phyloP scores from a whole-genome alignment of 2,329 filamentous ascomycete species.

The Nigrospora sphaerica region DNA sequence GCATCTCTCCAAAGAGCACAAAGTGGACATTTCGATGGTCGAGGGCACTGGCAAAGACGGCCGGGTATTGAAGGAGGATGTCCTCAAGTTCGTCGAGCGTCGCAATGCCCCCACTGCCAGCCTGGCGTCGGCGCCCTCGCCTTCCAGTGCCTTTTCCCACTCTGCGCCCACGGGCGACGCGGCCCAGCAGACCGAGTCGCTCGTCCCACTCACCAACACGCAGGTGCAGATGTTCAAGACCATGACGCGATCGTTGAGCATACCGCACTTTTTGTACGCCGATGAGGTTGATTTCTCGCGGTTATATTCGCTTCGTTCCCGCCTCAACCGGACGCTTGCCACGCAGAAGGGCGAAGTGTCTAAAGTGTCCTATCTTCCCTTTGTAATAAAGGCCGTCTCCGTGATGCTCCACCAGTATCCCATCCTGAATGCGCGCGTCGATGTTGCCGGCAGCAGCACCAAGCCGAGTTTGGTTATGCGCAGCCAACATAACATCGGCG shows the following conservation, averaged over 20 bases:
- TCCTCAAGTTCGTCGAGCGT: constrained; percentile 61
- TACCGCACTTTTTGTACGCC: constrained; percentile 93
- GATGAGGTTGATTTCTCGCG: constrained; percentile 80
- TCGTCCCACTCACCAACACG: constrained; percentile 64
- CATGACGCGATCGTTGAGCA: constrained; percentile 86
- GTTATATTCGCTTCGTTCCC: constrained; percentile 64
- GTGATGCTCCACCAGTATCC: constrained; percentile 76
- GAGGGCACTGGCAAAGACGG: constrained; percentile 85
- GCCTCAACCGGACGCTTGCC: constrained; percentile 61
- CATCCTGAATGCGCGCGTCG: constrained; percentile 79
- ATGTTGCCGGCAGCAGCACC: constrained; percentile 43
- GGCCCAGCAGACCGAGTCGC: constrained; percentile 59
- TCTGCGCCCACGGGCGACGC: constrained; percentile 17
- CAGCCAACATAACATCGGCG: constrained; percentile 84
- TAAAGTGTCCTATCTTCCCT: constrained; percentile 85
- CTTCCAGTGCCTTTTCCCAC: constrained; percentile 22
- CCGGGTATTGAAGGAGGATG: constrained; percentile 86
- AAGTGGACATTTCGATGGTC: constrained; percentile 71
- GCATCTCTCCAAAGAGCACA: constrained; percentile 74
- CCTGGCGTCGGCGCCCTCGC: constrained; percentile 13
- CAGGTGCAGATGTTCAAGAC: constrained; percentile 95
- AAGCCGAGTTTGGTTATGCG: constrained; percentile 75
- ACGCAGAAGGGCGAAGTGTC: constrained; percentile 38
- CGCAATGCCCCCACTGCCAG: constrained; percentile 20
- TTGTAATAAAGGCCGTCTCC: constrained; percentile 93